phyloP scores from a whole-genome alignment of 805 yeast genomes.

The Groenewaldozyma salmanticensis region DNA sequence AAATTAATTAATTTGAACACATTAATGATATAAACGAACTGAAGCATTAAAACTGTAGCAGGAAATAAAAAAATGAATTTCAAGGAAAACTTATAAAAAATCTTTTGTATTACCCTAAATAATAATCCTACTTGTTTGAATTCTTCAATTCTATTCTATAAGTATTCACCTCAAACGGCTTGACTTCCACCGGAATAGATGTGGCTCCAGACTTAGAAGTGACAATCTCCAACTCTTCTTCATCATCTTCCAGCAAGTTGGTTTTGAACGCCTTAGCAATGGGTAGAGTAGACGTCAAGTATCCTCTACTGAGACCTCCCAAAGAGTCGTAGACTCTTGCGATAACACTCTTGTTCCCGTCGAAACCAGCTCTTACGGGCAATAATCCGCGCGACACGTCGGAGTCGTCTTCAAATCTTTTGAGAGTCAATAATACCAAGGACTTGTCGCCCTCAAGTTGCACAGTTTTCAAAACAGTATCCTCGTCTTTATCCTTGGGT shows the following conservation, averaged over 20 bases:
- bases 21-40: no score
- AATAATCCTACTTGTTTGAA: no score
- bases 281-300: constrained; percentile 22
- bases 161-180: constrained; percentile 75
- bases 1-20: no score
- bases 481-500: constrained; percentile 10
- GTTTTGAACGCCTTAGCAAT: constrained; percentile 46
- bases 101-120: no score
- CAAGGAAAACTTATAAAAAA: no score
- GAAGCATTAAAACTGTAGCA: no score
- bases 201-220: constrained; percentile 19
- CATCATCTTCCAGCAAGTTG: constrained; percentile 33
- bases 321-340: constrained; percentile 77
- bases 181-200: constrained; percentile 37
- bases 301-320: constrained; percentile 64
- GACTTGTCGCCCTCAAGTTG: constrained; percentile 41
- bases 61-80: no score
- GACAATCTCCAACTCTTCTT: constrained; percentile 24
- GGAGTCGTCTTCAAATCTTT: constrained; percentile 79
- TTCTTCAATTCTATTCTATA: constrained; percentile 33
- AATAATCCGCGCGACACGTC: constrained; percentile 29
- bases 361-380: constrained; percentile 32
- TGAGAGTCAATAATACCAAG: constrained; percentile 64
- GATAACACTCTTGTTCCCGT: constrained; percentile 44
- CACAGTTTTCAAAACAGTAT: constrained; percentile 25